phyloP scores from a whole-genome alignment of 2,329 filamentous ascomycete genomes.

The Stachybotrys elegans region DNA sequence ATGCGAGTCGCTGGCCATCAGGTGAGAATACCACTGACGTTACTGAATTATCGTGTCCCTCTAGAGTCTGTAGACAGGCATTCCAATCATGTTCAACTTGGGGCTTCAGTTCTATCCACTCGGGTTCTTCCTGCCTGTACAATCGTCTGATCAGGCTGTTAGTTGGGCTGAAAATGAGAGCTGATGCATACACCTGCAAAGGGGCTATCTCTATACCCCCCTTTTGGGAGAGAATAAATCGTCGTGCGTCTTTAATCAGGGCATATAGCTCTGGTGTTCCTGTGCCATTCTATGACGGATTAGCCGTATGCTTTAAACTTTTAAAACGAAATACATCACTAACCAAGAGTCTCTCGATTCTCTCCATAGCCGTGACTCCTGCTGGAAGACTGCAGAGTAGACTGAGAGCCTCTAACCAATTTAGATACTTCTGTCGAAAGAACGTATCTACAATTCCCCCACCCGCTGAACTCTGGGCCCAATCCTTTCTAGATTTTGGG shows the following conservation, averaged over 20 bases:
- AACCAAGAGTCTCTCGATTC: constrained; percentile 12
- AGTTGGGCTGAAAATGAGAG: constrained; percentile 24
- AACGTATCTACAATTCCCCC: constrained; percentile 21
- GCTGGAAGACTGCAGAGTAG: constrained; percentile 8
- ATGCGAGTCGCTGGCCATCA: constrained; percentile 5
- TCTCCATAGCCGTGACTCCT: constrained; percentile 15
- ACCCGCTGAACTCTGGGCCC: constrained; percentile 18
- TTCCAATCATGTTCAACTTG: constrained; percentile 2
- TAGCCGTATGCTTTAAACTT: background rate
- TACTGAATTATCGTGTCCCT: background rate
- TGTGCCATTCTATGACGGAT: background rate
- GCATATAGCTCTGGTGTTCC: background rate
- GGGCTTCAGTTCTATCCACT: constrained; percentile 1
- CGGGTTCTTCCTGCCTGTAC: constrained; percentile 4
- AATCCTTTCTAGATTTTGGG: background rate
- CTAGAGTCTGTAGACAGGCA: constrained; percentile 1
- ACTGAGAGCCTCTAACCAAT: constrained; percentile 6
- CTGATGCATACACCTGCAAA: constrained; percentile 27
- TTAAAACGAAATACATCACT: constrained; percentile 3
- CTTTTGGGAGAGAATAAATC: constrained; percentile 20
- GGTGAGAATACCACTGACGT: constrained; percentile 4
- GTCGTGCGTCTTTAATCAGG: constrained; percentile 21
- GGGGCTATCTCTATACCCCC: constrained; percentile 19
- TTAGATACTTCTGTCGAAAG: constrained; percentile 16
- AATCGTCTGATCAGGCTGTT: constrained; percentile 13